Conservation (phyloP, 305 asterid species). For the Rubia tinctorum region DNA sequence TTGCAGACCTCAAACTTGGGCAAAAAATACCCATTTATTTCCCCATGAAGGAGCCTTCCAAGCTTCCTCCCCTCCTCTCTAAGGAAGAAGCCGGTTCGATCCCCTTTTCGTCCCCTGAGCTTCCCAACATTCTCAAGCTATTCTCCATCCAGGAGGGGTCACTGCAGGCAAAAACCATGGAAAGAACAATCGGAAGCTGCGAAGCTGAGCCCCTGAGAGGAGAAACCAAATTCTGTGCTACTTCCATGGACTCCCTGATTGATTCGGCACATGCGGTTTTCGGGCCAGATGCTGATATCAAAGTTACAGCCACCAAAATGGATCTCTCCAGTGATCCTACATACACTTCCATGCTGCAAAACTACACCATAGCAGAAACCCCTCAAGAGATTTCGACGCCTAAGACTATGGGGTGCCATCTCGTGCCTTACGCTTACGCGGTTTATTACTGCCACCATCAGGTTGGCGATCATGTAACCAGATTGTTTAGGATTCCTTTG, state of each 20-base stretch:
- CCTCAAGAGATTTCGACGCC: constrained; percentile 33
- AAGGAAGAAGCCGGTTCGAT: constrained; percentile 22
- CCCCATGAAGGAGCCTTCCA: constrained; percentile 10
- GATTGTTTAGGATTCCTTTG: constrained; percentile 21
- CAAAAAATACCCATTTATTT: constrained; percentile 21
- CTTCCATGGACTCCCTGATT: constrained; percentile 62
- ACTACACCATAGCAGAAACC: constrained; percentile 41
- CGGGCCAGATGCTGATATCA: constrained; percentile 33
- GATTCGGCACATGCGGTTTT: constrained; percentile 41
- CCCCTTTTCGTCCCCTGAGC: constrained; percentile 31
- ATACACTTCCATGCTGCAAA: constrained; percentile 35
- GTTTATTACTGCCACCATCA: constrained; percentile 77
- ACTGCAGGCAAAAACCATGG: constrained; percentile 64
- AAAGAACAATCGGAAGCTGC: constrained; percentile 59
- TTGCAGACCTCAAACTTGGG: constrained; percentile 18
- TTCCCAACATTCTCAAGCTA: constrained; percentile 39
- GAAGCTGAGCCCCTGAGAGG: constrained; percentile 59
- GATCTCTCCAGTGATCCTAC: constrained; percentile 27
- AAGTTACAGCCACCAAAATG: constrained; percentile 40
- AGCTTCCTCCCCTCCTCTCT: constrained; percentile 17
- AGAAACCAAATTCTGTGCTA: constrained; percentile 73
- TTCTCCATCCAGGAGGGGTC: constrained; percentile 51
- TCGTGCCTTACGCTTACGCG: constrained; percentile 77
- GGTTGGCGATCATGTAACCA: constrained; percentile 37
- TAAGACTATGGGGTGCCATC: constrained; percentile 58